These are phyloP conservation scores for Zopfia rhizophila DNA, from an alignment of 2,329 filamentous ascomycete species.

Conservation along the genomic window DNA sequence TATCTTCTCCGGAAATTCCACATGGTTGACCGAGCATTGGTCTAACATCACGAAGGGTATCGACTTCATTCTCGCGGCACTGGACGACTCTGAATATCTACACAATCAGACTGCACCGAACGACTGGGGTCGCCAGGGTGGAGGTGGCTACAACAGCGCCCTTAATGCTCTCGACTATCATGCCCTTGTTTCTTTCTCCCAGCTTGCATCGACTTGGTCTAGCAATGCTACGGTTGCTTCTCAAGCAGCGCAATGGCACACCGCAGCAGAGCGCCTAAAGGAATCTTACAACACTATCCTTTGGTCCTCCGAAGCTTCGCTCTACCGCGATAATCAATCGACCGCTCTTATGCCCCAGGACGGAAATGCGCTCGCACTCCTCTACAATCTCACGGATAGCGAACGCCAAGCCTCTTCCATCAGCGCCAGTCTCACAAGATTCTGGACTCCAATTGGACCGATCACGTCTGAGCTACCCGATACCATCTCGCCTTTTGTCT, in stretches of 20 bases:
- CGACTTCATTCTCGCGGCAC: slow-evolving; percentile 24
- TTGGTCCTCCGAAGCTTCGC: slow-evolving; percentile 10
- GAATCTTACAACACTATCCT: slow-evolving; percentile 22
- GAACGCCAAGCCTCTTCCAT: slow-evolving; percentile 23
- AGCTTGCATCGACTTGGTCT: slow-evolving; percentile 23
- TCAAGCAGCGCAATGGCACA: slow-evolving; percentile 15
- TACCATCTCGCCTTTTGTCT: slow-evolving; percentile 52
- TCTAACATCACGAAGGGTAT: slow-evolving; percentile 22
- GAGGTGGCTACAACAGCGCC: slow-evolving; percentile 44
- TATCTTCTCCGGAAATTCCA: slow-evolving; percentile 24
- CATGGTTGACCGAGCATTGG: slow-evolving; percentile 26
- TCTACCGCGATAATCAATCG: slow-evolving; percentile 33
- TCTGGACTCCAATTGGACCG: slow-evolving; percentile 43
- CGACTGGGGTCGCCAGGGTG: slow-evolving; percentile 44
- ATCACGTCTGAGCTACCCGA: slow-evolving; percentile 47
- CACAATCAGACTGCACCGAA: slow-evolving; percentile 31
- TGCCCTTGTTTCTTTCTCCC: slow-evolving; percentile 32
- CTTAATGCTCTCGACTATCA: slow-evolving; percentile 47
- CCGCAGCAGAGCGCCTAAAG: slow-evolving; percentile 20
- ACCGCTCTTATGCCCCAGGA: slow-evolving; percentile 35
- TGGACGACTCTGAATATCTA: slow-evolving; percentile 22
- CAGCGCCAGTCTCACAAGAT: slow-evolving; percentile 25
- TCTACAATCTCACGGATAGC: slow-evolving; percentile 33
- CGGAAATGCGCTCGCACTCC: slow-evolving; percentile 32
- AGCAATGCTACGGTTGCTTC: slow-evolving; percentile 9